Conservation (phyloP, 352 stramenopile genomes). For the Pythium oligandrum region DNA sequence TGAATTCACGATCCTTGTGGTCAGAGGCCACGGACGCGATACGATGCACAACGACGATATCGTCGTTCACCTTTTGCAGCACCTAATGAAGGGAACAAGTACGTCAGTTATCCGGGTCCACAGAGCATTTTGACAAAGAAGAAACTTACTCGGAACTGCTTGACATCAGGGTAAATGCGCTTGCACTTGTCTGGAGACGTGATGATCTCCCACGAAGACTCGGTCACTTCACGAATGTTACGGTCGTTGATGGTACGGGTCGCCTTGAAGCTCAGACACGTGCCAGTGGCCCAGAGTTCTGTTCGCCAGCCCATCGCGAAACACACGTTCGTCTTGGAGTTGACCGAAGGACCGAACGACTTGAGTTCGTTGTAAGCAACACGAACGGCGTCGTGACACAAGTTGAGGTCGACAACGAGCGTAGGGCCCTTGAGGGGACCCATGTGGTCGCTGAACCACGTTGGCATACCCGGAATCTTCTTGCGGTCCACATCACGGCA, state of each 20-base stretch:
- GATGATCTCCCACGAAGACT: slow-evolving; percentile 81
- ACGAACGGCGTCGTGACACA: slow-evolving; percentile 76
- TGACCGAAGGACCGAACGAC: slow-evolving; percentile 64
- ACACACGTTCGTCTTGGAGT: slow-evolving; percentile 82
- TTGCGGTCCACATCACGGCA: slow-evolving; percentile 74
- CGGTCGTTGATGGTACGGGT: slow-evolving; percentile 57
- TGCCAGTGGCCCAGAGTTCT: slow-evolving; percentile 73
- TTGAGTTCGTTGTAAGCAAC: slow-evolving; percentile 78
- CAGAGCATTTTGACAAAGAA: not conserved
- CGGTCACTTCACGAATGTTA: slow-evolving; percentile 66
- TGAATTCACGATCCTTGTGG: slow-evolving; percentile 71
- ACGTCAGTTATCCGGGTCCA: too few relatives aligned
- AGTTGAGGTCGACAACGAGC: slow-evolving; percentile 68
- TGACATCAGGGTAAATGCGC: slow-evolving; percentile 79
- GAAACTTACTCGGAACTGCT: slow-evolving; percentile 64
- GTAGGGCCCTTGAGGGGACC: slow-evolving; percentile 69
- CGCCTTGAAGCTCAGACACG: slow-evolving; percentile 70
- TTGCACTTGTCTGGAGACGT: slow-evolving; percentile 80
- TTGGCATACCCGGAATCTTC: slow-evolving; percentile 63
- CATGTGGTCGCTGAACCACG: slow-evolving; percentile 83
- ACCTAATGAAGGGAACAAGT: slow-evolving; percentile 21
- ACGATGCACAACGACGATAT: slow-evolving; percentile 76
- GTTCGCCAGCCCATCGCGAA: slow-evolving; percentile 86
- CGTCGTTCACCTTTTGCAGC: slow-evolving; percentile 78
- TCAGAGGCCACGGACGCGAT: slow-evolving; percentile 73